Conservation (phyloP, 2,329 filamentous ascomycete genomes). For the Pestalotiopsis fici region DNA sequence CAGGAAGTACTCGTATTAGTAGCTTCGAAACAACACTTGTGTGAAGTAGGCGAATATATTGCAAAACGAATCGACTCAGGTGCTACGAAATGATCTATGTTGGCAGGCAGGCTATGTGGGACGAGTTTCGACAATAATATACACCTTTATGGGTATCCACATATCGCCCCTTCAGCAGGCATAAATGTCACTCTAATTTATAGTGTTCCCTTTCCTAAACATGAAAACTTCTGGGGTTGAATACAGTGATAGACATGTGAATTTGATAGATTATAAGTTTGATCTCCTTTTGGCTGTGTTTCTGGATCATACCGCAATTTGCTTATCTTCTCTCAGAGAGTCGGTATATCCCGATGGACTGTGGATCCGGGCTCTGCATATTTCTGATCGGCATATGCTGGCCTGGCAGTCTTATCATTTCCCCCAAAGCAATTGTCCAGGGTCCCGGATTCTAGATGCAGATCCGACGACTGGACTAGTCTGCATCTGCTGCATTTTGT, state of each 20-base stretch:
- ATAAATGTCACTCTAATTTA: no score
- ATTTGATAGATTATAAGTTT: no score
- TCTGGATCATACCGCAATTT: not conserved
- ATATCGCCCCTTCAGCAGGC: no score
- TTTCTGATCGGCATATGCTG: not conserved
- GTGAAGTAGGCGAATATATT: no score
- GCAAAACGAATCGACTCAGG: no score
- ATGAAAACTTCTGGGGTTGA: not conserved
- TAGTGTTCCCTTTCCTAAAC: no score
- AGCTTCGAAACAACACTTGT: no score
- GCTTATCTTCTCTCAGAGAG: not conserved
- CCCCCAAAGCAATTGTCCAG: not conserved
- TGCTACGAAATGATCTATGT: no score
- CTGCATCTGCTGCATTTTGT: not conserved
- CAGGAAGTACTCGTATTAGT: no score
- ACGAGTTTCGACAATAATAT: no score
- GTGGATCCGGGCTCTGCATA: not conserved
- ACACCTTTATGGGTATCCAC: no score
- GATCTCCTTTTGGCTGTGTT: not conserved
- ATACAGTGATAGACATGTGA: not conserved
- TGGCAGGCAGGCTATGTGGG: no score
- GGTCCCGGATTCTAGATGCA: not conserved
- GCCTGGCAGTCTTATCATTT: not conserved
- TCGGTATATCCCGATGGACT: not conserved
- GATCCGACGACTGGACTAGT: not conserved